Evolutionary conservation across 169 alveolate genomes (phyloP), one percentile per base, ranked within the genome.

Genomic region (Hammondia hammondi): DNA sequence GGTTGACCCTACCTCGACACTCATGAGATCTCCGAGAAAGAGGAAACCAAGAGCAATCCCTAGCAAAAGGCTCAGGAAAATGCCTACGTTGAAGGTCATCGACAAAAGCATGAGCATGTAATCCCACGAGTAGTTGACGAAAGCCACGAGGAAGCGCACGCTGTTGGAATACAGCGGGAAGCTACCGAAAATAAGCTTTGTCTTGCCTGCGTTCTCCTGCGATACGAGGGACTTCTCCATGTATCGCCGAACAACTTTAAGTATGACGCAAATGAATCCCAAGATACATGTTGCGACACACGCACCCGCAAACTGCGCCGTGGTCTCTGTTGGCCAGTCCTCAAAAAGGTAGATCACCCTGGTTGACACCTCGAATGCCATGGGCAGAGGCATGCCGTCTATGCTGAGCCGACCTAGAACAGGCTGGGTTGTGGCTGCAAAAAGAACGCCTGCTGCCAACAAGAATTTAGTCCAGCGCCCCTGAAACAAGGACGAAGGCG

Each of bases 31-130:
- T 24, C 96, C 96, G 37, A 90, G 37, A 21, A 88, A 29, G 21
- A 94, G 73, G 43, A 91, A 91, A 4, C 96, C 96, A 17, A 94
- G 43, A 29, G 94, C 94, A 67, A 94, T 84, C 14, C 96, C 96
- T 32, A 87, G 77, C 3, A 88, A 57, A 85, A 94, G 61, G 37
- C 93, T 81, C 27, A 94, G 39, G 35, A 94, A 90, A 29, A 94
- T 91, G 81, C 96, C 96, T 14, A 94, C 94, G 87, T 94, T 94
- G 93, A 94, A 94, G 24, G 94, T 91, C 96, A 94, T 94, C 12
- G 94, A 94, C 32, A 94, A 90, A 73, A 94, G 92, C 96, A 94
- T 94, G 91, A 94, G 72, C 93, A 91, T 72, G 67, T 94, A 94
- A 61, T 94, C 96, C 96, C 94, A 89, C 46, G 96, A 24, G 82